Base-by-base conservation (phyloP, 192 early-diverging fungal genomes). In the Rhizophagus clarus region DNA sequence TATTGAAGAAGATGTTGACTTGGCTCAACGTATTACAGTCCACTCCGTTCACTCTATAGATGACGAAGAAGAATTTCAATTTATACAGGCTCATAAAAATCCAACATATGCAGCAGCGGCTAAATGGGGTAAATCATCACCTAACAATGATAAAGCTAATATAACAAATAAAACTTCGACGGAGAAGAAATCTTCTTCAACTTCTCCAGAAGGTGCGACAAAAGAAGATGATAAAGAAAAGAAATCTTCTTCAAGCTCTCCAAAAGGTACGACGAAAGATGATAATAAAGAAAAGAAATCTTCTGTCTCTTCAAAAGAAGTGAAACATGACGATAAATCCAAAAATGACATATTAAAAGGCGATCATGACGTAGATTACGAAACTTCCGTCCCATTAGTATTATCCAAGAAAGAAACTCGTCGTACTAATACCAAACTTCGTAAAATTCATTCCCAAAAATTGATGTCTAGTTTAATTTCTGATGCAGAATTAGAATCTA, bases 11-110 rank as follows among this genome's bases (percentile, higher is more conserved):
- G 66, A 78, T 29, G 28, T 77, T 15, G 61, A 77, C 22, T 37
- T 79, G 22, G 77, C 77, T 28, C 62, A 79, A 47, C 63, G 77
- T 26, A 79, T 79, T 69, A 79, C 77, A 3, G 77, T 79, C 11
- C 77, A 79, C 28, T 24, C 77, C 3, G 61, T 79, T 79, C 77
- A 61, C n/a, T 24, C 26, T 32, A 11, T 42, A 22, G 61, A 12
- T 64, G 61, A 56, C 15, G 67, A 69, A 32, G 77, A 63, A 17
- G 77, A 79, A 56, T 79, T 67, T 79, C 77, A 79, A 56, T 29
- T 79, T 20, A 47, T 79, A 29, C 64, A 79, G 37, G 37, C 62
- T 15, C 61, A 64, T 79, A 79, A 66, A 69, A 12, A 40, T 28
- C 77, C 66, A 9, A 79, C 77, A 2, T 79, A 79, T 28, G 77